Evolutionary conservation across 2,329 filamentous ascomycete species (phyloP).

Genomic region (Botrytis pseudocinerea): DNA sequence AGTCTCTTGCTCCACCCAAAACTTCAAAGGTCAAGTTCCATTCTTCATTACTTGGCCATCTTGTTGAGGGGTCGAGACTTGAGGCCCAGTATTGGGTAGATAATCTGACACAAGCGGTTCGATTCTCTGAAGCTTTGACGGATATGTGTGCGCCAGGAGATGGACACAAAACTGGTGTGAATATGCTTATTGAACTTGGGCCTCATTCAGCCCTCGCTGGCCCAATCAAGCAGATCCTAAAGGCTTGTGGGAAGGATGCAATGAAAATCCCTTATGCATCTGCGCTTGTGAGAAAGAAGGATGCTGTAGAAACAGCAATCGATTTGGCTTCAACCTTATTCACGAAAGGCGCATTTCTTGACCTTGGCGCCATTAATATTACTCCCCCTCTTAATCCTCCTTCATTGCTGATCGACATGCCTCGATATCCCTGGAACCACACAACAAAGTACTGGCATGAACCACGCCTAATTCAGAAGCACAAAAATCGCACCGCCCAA

Average conservation of each 20-base stretch:
- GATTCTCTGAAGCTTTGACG: conserved; percentile 46
- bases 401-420: conserved; percentile 42
- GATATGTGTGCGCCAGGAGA: conserved; percentile 31
- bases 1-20: conserved; percentile 14
- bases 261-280: conserved; percentile 40
- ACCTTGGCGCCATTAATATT: conserved; percentile 52
- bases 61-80: conserved; percentile 33
- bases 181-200: conserved; percentile 31
- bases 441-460: conserved; percentile 54
- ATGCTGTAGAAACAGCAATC: conserved; percentile 28
- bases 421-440: conserved; percentile 57
- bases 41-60: conserved; percentile 45
- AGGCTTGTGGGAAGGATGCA: conserved; percentile 45
- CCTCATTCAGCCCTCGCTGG: conserved; percentile 32
- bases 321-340: conserved; percentile 29
- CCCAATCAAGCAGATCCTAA: conserved; percentile 38
- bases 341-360: conserved; percentile 37
- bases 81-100: conserved; percentile 47
- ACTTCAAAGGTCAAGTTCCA: conserved; percentile 41
- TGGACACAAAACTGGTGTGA: conserved; percentile 30
- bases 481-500: conserved; percentile 26
- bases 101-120: conserved; percentile 49
- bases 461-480: conserved; percentile 48
- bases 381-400: conserved; percentile 37
- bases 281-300: conserved; percentile 25